Base-by-base conservation (phyloP, 106 monocot genomes). In the Dioscorea alata region DNA sequence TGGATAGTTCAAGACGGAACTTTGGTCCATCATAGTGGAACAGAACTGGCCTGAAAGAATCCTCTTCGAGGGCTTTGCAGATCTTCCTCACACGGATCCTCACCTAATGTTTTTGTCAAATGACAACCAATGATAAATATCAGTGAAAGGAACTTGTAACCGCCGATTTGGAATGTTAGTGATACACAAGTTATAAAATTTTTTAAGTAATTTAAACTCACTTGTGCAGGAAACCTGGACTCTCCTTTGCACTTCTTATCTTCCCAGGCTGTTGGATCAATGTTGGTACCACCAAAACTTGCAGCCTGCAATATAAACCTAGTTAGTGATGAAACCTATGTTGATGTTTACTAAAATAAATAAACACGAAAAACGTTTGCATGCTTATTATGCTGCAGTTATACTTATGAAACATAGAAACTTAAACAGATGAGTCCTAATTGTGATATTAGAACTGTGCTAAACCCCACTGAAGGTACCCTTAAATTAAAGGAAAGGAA, bases 21-120 rank as follows among this genome's bases (percentile, higher is more conserved):
- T 94, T 94, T 10, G 94, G 94, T 14, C 94, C 94, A 79, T 94
- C 94, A 63, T 94, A 94, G 57, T 94, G 94, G 67, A 90, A 87
- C 69, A 94, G 63, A 66, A 94, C 90, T 60, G 94, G 94, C 83
- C 94, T 94, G 52, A 94, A 94, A 21, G 90, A 61, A 75, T 94
- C 94, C 68, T 94, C 94, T 82, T 90, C 90, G 23, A 94, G 67
- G 67, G 94, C 76, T 61, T 88, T 87, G 71, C 78, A 90, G 48
- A 88, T 75, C 70, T 87, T 94, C 53, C 89, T 85, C 42, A 90
- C 71, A 59, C 85, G 84, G 60, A 94, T 90, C 61, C 87, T 90
- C 60, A 94, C 87, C 94, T 94, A 66, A 57, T 54, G 33, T 62
- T 62, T 23, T 21, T 0, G 8, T 18, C 28, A 13, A 18, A 33